Base-by-base conservation (phyloP, 208 protist species). In the Trypanosoma mega region DNA sequence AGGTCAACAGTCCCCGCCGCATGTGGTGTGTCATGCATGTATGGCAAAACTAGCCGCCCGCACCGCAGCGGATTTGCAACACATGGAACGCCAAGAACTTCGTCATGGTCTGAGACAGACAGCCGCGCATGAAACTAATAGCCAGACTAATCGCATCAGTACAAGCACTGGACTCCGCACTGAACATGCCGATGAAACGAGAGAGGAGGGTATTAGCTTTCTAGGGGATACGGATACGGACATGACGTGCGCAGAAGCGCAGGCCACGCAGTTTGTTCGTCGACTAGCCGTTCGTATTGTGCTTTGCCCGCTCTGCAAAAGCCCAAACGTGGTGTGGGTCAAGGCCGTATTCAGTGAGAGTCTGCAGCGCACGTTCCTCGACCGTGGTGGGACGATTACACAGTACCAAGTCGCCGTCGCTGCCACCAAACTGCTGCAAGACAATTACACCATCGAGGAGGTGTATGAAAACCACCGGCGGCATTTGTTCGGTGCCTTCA, bases 381-480 rank as follows among this genome's bases (percentile, higher is more conserved):
- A 24, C 24, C 21, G 8, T 12, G 12, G 26, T 50, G 45, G 45
- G 21, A 50, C 12, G 26, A 50, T 50, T 6, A 50, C 45, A 14
- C 45, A 12, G 9, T 56, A 56, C 50, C 24, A 8, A 5, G 50
- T 56, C 8, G 27, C 18, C 8, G 8, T 41, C 27, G 16, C 26
- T 11, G 24, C 24, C 27, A 56, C 50, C 9, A 8, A 9, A 6
- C 26, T 41, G 18, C 50, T 56, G 21, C 21, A 34, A 16, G 50
- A 56, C 30, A 56, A 56, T 16, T 34, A 14, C 9, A 34, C 18
- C 9, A 23, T 56, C 8, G 50, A 56, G 30, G 50, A 56, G 21
- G 50, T 56, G 11, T 56, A 56, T 23, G 50, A 56, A 31, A 56
- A 56, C 21, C 8, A 56, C 14, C 50, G 50, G 27, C 50, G 50